Base-by-base conservation (phyloP, 306 rosid species). In the Inga oerstediana region DNA sequence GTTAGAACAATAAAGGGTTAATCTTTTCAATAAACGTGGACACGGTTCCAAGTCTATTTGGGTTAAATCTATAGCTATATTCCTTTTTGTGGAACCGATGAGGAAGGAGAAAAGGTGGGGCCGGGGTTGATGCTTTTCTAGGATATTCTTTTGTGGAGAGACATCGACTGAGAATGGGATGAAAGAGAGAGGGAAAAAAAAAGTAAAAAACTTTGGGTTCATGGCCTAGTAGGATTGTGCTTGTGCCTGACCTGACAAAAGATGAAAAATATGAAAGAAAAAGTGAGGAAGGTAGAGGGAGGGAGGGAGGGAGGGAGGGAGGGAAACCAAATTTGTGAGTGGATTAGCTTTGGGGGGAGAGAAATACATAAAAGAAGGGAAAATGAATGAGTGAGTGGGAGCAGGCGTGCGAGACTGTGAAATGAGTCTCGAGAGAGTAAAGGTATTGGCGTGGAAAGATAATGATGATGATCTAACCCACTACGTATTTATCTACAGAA, bases 401-500 rank as follows among this genome's bases (percentile, higher is more conserved):
- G 93, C 90, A 91, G 94, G 97, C 93, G 96, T 93, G 98, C 90
- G 89, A 82, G 82, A 75, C 76, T 90, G 93, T 88, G 92, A 85
- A 86, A 77, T 90, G 92, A 85, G 87, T 77, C 82, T 61, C 72
- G 81, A 84, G 80, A 84, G 83, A 78, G 88, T 9, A 72, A 65
- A 48, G 34, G 98, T 96, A 92, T 94, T 97, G 96, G 98, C 99
- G 94, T 93, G 99, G 87, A 83, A 91, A 67, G 37, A 62, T 27
- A 4, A 62, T 10, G 4, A 87, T 78, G 86, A 85, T 91, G 82
- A 94, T 93, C 90, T 87, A 93, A 87, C 91, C 91, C 95, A 92
- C 97, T 90, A 83, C 32, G 4, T 22, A 20, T 20, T n/a, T 9
- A 8, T 9, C 3, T 59, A 7, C 32, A 52, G 59, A 16, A 52